Evolutionary conservation across 805 yeast genomes (phyloP).

Genomic region (Teunomyces atbi): DNA sequence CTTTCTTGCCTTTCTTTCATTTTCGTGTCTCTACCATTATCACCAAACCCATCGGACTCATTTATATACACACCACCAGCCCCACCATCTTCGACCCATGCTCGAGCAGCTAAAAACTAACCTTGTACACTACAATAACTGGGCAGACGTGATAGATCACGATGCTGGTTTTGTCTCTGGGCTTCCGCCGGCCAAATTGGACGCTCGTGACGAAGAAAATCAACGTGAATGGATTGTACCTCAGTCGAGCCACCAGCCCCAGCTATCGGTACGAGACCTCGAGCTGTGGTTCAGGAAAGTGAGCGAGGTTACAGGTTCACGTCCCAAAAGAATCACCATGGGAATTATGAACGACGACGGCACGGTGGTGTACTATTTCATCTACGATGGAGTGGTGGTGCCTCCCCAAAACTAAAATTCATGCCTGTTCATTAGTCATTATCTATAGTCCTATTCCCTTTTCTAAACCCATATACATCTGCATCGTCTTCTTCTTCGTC

Average conservation of each 20-base stretch:
- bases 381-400: conserved; percentile 63
- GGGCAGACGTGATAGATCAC: conserved; percentile 38
- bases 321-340: conserved; percentile 48
- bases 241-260: conserved; percentile 15
- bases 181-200: conserved; percentile 26
- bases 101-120: conserved; percentile 37
- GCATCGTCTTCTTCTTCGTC: conserved; percentile 9
- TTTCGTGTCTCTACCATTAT: background rate
- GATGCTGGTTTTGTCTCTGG: conserved; percentile 25
- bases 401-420: conserved; percentile 52
- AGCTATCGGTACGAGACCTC: conserved; percentile 37
- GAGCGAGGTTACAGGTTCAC: conserved; percentile 9
- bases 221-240: conserved; percentile 46
- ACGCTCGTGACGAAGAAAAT: conserved; percentile 17
- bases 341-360: conserved; percentile 66
- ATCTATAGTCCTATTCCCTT: background rate
- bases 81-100: background rate
- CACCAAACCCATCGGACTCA: background rate
- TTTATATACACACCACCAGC: background rate
- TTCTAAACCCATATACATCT: conserved; percentile 3
- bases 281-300: conserved; percentile 39
- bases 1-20: background rate
- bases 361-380: conserved; percentile 66
- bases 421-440: background rate
- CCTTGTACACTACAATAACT: conserved; percentile 43